These are phyloP conservation scores for Ettlia oleoabundans DNA, from an alignment of 139 green algal genomes.

Conservation along the genomic window DNA sequence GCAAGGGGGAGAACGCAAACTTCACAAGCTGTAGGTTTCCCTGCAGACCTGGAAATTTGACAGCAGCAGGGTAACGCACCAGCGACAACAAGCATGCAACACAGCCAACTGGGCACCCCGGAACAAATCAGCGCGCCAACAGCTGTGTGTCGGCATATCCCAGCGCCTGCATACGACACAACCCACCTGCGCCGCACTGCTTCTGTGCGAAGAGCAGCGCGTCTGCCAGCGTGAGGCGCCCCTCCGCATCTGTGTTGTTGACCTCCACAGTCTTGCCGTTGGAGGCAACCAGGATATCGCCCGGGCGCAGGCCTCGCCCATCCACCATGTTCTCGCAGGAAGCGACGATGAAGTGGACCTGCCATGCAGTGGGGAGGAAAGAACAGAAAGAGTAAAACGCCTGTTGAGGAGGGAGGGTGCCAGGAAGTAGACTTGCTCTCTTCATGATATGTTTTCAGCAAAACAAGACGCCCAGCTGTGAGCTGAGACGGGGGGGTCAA, in stretches of 20 bases:
- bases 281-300: constrained; percentile 92
- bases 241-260: constrained; percentile 75
- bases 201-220: constrained; percentile 93
- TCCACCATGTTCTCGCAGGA: constrained; percentile 99
- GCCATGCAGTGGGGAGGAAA: background rate
- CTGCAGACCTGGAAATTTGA: too few relatives aligned
- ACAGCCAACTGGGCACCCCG: too few relatives aligned
- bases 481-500: too few relatives aligned
- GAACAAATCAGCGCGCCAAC: too few relatives aligned
- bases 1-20: background rate
- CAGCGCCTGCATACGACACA: background rate
- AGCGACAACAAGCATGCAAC: too few relatives aligned
- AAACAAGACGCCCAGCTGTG: too few relatives aligned
- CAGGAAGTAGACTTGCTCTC: background rate
- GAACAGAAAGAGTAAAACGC: background rate
- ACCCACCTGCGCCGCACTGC: constrained; percentile 59
- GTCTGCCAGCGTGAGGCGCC: constrained; percentile 94
- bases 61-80: too few relatives aligned
- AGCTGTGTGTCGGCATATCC: too few relatives aligned
- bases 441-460: too few relatives aligned
- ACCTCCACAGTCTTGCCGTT: constrained; percentile 94
- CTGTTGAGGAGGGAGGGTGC: background rate
- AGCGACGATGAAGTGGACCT: constrained; percentile 96
- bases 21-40: too few relatives aligned
- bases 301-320: constrained; percentile 83